These are phyloP conservation scores for Aspergillus alliaceus DNA, from an alignment of 2,329 filamentous ascomycete genomes.

Conservation along the genomic window DNA sequence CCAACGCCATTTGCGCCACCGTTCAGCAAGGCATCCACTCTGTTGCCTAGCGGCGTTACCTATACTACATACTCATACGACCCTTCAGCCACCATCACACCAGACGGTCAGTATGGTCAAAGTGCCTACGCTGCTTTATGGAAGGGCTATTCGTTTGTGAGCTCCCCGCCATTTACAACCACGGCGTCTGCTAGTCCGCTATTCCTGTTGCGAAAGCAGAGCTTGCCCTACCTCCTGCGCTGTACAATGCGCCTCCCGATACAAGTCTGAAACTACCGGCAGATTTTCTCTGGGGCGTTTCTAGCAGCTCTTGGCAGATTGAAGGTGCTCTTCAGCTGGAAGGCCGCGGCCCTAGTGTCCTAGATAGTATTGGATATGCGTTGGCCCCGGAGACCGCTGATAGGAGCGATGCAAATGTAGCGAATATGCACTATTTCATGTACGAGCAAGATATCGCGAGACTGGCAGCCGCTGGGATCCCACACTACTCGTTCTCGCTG, in stretches of 20 bases:
- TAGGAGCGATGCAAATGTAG: background rate
- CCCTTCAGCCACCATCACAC: background rate
- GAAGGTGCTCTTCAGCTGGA: background rate
- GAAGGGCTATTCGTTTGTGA: background rate
- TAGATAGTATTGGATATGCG: background rate
- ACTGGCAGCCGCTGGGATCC: background rate
- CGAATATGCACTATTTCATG: background rate
- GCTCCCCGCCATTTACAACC: background rate
- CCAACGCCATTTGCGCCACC: background rate
- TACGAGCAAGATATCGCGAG: background rate
- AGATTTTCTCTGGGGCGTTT: background rate
- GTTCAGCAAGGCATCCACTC: slow-evolving; percentile 1
- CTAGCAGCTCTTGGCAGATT: background rate
- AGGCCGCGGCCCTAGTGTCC: background rate
- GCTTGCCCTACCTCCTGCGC: background rate
- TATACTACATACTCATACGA: slow-evolving; percentile 5
- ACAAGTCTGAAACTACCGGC: background rate
- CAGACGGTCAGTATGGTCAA: background rate
- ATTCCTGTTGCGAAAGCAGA: background rate
- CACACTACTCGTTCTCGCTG: slow-evolving; percentile 72
- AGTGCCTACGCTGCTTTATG: background rate
- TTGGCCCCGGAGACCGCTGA: background rate
- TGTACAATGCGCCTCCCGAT: background rate
- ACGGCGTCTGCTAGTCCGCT: background rate
- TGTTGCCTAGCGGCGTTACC: background rate